Evolutionary conservation across 2,329 filamentous ascomycete genomes (phyloP), one percentile per base, ranked within the genome.

Genomic region (Cladosporium sp.): DNA sequence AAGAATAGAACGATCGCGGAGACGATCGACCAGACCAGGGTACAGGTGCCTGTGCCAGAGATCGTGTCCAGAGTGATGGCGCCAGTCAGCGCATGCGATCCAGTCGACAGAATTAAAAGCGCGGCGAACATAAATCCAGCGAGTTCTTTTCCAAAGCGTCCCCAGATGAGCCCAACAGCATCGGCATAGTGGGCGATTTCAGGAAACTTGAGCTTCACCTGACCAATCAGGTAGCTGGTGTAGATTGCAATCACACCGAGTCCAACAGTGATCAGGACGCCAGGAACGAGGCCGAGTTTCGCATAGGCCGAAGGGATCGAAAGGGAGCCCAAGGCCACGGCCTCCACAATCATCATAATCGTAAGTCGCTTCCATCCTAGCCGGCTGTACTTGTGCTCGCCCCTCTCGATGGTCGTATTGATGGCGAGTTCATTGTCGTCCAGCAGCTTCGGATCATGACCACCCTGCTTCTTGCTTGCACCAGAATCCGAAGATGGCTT

Each of bases 241-340:
- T 84, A 85, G 40, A 79, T 82, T 13, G 82, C 75, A n/a, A 84
- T 62, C 18, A 80, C 47, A 20, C 82, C 82, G 5, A 85, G 67
- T 12, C 70, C 66, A 44, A 82, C 54, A 38, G 80, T 74, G 29
- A 82, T 66, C 48, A 84, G 72, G 7, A 83, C 66, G 34, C 79
- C 78, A 13, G 78, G 76, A n/a, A 80, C 69, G 53, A 82, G 69
- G n/a, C 80, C 80, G 40, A 83, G 62, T 2, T 70, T 70, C 1
- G 79, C 78, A 22, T 82, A 73, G 2, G 76, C 76, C 47, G 73
- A 72, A 2, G 80, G 80, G 5, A 83, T 67, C n/a, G 76, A 76
- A 19, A 83, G 71, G 17, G 80, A 76, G 17, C 80, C 80, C 6
- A 83, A 67, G 5, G 79, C 80, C 40, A 83, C 78, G 24, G 78